Evolutionary conservation across 768 basidiomycete genomes (phyloP), one percentile per base, ranked within the genome.

Genomic region (Rhizopogon salebrosus): DNA sequence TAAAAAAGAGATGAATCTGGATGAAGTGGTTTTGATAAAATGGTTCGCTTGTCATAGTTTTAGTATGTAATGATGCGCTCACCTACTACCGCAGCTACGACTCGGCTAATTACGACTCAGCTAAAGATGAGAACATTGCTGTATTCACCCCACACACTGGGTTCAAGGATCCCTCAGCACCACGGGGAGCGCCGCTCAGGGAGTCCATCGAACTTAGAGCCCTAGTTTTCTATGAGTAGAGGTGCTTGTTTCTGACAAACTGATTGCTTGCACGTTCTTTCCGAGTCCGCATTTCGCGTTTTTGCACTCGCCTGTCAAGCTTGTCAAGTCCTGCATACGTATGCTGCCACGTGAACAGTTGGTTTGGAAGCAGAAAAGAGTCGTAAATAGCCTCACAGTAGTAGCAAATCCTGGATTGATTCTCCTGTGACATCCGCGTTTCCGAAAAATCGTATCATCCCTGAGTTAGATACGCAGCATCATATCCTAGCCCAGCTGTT

Each of bases 191-290:
- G 0, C 78, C 76, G 5, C 62, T 69, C 4, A 67, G 83, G 41
- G 75, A 84, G 62, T 84, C 82, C 0, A 84, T 85, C 45, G 84
- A 86, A 65, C 57, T 86, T 22, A 66, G 83, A 26, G 77, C 82
- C 8, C 72, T 86, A 34, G 82, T 84, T n/a, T 86, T 84, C 60
- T 82, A 84, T 58, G 78, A 82, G 13, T 43, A 51, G 11, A 16
- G 7, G n/a, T 4, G 5, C 11, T 3, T 9, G 55, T 73, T 55
- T 60, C 4, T 24, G 8, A 24, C 1, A 13, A 13, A 34, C 16
- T 49, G 10, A 22, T 42, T 10, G 2, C 41, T 26, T 16, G 41
- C 24, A n/a, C 6, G 13, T 29, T 4, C 13, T 5, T n/a, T 37
- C 31, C 13, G n/a, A n/a, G n/a, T 37, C 16, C 18, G 7, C 18